A percentile compares a stretch with the other conserved stretches of the same genome.
Conservation (phyloP, 2,329 filamentous ascomycete species). For the Talaromyces sp. region DNA sequence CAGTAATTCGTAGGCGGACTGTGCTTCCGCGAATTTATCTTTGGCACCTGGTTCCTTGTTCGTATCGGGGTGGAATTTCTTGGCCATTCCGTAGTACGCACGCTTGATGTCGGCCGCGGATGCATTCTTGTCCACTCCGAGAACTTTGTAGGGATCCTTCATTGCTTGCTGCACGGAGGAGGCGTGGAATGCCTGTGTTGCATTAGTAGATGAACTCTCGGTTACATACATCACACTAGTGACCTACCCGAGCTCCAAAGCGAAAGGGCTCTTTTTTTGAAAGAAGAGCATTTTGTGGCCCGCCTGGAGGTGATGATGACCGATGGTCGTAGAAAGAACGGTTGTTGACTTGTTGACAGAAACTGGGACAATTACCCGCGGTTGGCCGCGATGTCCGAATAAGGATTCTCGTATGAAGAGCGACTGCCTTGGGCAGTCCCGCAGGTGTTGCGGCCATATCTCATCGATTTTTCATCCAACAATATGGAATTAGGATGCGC, state of each 20-base stretch:
- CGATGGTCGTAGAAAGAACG: slow-evolving; percentile 33
- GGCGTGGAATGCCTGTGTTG: slow-evolving; percentile 42
- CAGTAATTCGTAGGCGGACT: slow-evolving; percentile 88
- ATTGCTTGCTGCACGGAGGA: slow-evolving; percentile 60
- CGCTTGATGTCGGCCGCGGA: slow-evolving; percentile 90
- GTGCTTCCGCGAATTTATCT: slow-evolving; percentile 89
- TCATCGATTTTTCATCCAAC: slow-evolving; percentile 10
- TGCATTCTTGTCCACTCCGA: slow-evolving; percentile 81
- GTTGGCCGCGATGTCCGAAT: slow-evolving; percentile 40
- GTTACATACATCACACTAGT: background rate
- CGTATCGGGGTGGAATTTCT: slow-evolving; percentile 96
- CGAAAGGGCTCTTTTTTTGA: slow-evolving; percentile 27
- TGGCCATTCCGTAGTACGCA: slow-evolving; percentile 94
- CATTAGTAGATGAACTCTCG: background rate
- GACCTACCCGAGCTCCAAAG: slow-evolving; percentile 29
- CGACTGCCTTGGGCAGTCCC: slow-evolving; percentile 42
- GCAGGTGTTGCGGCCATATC: slow-evolving; percentile 40
- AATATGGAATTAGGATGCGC: background rate
- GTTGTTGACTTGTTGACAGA: slow-evolving; percentile 33
- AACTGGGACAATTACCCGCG: slow-evolving; percentile 28
- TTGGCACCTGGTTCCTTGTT: slow-evolving; percentile 94
- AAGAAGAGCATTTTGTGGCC: slow-evolving; percentile 26
- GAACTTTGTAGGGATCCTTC: slow-evolving; percentile 79
- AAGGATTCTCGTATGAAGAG: slow-evolving; percentile 39
- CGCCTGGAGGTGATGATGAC: slow-evolving; percentile 27